Percentiles rank a stretch among this genome's conserved stretches.
phyloP scores from a whole-genome alignment of 345 rosid genomes.

The Ailanthus altissimus region DNA sequence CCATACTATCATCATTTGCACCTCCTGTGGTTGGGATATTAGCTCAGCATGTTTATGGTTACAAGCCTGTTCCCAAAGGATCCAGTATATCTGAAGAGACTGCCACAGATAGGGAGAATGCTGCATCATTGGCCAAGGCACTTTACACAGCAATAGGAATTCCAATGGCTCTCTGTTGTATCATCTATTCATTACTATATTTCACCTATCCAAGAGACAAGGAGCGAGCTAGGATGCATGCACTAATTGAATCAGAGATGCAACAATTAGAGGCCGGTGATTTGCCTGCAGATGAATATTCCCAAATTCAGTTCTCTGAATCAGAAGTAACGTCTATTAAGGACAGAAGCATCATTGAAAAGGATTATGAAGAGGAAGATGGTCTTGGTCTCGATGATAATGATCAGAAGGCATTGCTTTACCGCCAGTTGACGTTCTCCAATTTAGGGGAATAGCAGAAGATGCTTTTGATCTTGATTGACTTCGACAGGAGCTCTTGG shows the following conservation, averaged over 20 bases:
- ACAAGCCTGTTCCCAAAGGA: conserved; percentile 60
- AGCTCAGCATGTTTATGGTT: conserved; percentile 81
- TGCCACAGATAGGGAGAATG: conserved; percentile 69
- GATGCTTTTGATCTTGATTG: neutral
- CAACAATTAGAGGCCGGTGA: conserved; percentile 34
- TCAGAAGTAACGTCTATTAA: conserved; percentile 15
- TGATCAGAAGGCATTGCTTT: conserved; percentile 41
- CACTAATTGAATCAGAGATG: conserved; percentile 75
- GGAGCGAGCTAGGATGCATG: conserved; percentile 78
- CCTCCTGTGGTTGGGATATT: conserved; percentile 83
- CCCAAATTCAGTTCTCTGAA: conserved; percentile 22
- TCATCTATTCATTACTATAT: conserved; percentile 77
- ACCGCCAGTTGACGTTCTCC: conserved; percentile 43
- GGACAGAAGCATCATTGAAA: conserved; percentile 39
- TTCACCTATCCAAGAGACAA: conserved; percentile 76
- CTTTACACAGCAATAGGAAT: conserved; percentile 73
- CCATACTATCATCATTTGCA: conserved; percentile 79
- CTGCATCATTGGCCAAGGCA: conserved; percentile 76
- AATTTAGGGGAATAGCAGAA: conserved; percentile 31
- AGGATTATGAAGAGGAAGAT: conserved; percentile 35
- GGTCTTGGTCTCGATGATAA: conserved; percentile 34
- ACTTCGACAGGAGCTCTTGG: neutral
- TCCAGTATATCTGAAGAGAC: conserved; percentile 47
- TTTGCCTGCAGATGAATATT: conserved; percentile 15
- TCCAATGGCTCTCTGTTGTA: conserved; percentile 77